Conservation (phyloP, 352 stramenopile genomes). For the Phytophthora lateralis region DNA sequence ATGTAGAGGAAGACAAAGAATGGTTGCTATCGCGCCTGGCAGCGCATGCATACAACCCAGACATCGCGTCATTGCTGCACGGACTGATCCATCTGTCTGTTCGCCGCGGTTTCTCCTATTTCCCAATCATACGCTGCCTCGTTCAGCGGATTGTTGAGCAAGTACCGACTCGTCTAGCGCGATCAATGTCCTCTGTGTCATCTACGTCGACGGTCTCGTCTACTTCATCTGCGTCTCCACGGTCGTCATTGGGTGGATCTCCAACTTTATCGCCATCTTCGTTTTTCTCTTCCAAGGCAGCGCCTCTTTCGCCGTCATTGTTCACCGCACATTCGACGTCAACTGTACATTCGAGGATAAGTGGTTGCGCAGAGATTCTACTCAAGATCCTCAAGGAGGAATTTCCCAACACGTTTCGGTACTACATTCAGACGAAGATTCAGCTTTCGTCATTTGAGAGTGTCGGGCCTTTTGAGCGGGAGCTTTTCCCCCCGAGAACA, state of each 20-base stretch:
- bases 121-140: slow-evolving; percentile 58
- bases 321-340: slow-evolving; percentile 49
- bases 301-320: slow-evolving; percentile 28
- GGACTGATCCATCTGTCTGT: slow-evolving; percentile 71
- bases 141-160: slow-evolving; percentile 57
- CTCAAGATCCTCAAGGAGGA: slow-evolving; percentile 66
- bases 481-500: slow-evolving; percentile 64
- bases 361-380: slow-evolving; percentile 70
- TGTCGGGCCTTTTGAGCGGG: slow-evolving; percentile 69
- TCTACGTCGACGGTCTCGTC: slow-evolving; percentile 53
- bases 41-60: slow-evolving; percentile 61
- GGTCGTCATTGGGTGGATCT: slow-evolving; percentile 31
- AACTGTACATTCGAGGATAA: slow-evolving; percentile 57
- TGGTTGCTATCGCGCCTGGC: slow-evolving; percentile 56
- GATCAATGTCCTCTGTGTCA: slow-evolving; percentile 42
- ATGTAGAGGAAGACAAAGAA: slow-evolving; percentile 35
- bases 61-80: slow-evolving; percentile 66
- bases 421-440: slow-evolving; percentile 69
- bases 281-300: slow-evolving; percentile 32
- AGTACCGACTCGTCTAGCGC: slow-evolving; percentile 31
- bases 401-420: slow-evolving; percentile 81
- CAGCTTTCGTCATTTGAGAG: slow-evolving; percentile 78
- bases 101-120: slow-evolving; percentile 44
- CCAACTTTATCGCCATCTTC: slow-evolving; percentile 29
- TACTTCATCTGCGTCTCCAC: slow-evolving; percentile 43